Conservation (phyloP, 345 rosid species). For the Camelina hispida region DNA sequence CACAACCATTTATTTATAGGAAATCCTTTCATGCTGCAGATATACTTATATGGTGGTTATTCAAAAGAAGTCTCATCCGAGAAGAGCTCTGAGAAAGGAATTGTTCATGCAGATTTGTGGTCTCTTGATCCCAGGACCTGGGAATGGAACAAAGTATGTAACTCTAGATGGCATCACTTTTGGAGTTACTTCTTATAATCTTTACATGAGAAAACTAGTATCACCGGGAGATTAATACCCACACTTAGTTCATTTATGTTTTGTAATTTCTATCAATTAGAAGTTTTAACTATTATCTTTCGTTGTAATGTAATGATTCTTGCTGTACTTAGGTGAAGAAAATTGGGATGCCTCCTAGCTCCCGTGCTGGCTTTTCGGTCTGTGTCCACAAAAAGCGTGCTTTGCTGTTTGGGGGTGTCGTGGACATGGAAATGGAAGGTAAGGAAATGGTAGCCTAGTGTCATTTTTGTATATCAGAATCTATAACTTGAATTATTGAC, state of each 20-base stretch:
- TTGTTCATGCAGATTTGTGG: constrained; percentile 94
- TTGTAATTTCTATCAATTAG: background rate
- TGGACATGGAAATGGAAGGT: constrained; percentile 97
- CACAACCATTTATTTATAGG: constrained; percentile 11
- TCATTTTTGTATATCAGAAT: constrained; percentile 10
- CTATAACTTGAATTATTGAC: constrained; percentile 8
- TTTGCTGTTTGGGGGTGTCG: constrained; percentile 92
- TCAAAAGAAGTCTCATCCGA: constrained; percentile 90
- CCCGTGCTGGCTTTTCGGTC: too few relatives aligned
- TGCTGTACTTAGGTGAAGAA: constrained; percentile 80
- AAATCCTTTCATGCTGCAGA: constrained; percentile 49
- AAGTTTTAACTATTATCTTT: background rate
- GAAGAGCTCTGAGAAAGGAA: constrained; percentile 88
- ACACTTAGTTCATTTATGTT: background rate
- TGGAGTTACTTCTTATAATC: background rate
- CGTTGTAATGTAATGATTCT: constrained; percentile 19
- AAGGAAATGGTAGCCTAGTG: constrained; percentile 1
- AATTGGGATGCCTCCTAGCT: constrained; percentile 97
- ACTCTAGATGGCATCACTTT: constrained; percentile 6
- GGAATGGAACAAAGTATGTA: constrained; percentile 97
- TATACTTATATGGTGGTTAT: constrained; percentile 91
- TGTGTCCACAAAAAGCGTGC: constrained; percentile 98
- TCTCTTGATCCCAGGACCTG: constrained; percentile 97
- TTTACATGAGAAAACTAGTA: background rate
- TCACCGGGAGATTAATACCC: background rate